Percentiles rank a stretch among this genome's conserved stretches.
Conservation (phyloP, 768 basidiomycete species). For the Roridomyces roridus region DNA sequence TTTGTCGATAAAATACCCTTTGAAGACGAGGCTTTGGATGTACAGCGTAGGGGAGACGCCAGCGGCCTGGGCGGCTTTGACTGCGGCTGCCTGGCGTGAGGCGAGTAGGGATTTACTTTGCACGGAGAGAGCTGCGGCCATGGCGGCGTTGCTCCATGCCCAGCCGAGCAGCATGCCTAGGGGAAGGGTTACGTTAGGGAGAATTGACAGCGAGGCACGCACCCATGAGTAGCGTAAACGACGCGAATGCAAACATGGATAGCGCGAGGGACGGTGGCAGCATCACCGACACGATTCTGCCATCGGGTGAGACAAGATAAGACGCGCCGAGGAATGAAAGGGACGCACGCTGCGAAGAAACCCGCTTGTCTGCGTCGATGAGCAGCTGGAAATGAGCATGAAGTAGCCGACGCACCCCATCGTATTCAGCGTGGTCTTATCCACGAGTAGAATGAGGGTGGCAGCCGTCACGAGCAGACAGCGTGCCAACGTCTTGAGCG, state of each 20-base stretch:
- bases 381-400: background rate
- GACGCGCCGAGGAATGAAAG: background rate
- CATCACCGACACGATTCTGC: slow-evolving; percentile 45
- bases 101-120: slow-evolving; percentile 42
- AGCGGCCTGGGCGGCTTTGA: too few species aligned
- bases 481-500: slow-evolving; percentile 47
- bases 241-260: slow-evolving; percentile 43
- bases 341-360: slow-evolving; percentile 45
- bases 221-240: slow-evolving; percentile 41
- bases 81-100: slow-evolving; percentile 39
- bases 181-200: background rate
- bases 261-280: slow-evolving; percentile 46
- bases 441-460: slow-evolving; percentile 43
- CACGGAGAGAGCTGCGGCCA: slow-evolving; percentile 46
- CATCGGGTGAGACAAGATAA: background rate
- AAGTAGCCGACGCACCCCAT: slow-evolving; percentile 42
- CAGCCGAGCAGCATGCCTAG: slow-evolving; percentile 50
- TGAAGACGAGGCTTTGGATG: slow-evolving; percentile 39
- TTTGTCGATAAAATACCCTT: slow-evolving; percentile 50
- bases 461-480: slow-evolving; percentile 41
- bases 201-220: slow-evolving; percentile 5
- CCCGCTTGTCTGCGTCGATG: slow-evolving; percentile 34
- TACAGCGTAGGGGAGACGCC: slow-evolving; percentile 6
- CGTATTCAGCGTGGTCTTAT: slow-evolving; percentile 32
- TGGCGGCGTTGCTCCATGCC: slow-evolving; percentile 52